Base-by-base conservation (phyloP, 2,329 filamentous ascomycete species). In the Celoporthe dispersa region DNA sequence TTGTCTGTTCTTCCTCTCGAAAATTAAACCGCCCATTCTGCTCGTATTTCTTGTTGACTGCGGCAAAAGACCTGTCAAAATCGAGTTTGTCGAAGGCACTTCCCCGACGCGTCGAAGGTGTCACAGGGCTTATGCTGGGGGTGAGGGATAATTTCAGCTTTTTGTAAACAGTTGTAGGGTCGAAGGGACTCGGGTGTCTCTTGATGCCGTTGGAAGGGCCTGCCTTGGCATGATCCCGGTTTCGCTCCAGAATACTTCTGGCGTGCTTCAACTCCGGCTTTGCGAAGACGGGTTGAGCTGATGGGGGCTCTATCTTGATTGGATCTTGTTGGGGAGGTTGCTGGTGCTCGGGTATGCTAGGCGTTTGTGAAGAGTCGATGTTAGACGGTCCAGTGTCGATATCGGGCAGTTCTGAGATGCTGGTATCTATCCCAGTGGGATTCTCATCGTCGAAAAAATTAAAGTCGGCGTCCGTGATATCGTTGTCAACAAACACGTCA, bases 401-500 rank as follows among this genome's bases (percentile, higher is more conserved):
- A 9, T 76, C 77, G 14, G 78, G 72, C 44, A 81, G 67, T 35
- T 75, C 78, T 14, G 80, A 74, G 2, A 80, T 72, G 44, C 81
- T 80, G 55, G 84, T 70, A 57, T 81, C 81, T 33, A 80, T 78
- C 14, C 79, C 80, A 2, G 78, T 82, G 3, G 86, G 83, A 37
- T 67, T 60, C 35, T 86, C 81, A 71, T 91, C 90, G 75, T 95
- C 92, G 74, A 95, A 95, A 78, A 94, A 95, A 77, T 88, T 93
- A 77, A 95, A 95, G 76, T 96, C 93, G 7, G 89, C 92, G 74
- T 96, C 93, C 1, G 91, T 94, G n/a, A 95, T 85, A 73, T 90
- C 88, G 72, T 88, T 86, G n/a, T 90, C 87, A n/a, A 86, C 89
- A 79, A 93, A 93, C 74, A 91, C 87, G 73, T 93, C 90, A 11